phyloP scores from a whole-genome alignment of 192 early-diverging fungal genomes.

The Anaeromyces robustus region DNA sequence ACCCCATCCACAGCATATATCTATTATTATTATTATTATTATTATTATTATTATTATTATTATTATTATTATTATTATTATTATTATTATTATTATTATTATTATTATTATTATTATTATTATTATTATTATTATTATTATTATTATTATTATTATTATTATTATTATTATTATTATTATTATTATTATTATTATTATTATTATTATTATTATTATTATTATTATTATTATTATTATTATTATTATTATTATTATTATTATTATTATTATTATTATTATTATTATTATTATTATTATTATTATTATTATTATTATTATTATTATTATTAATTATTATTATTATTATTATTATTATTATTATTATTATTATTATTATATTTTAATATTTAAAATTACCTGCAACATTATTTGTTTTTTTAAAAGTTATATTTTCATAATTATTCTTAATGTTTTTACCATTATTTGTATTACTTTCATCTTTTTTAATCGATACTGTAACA shows the following conservation, averaged over 20 bases:
- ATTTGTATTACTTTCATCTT: conserved; percentile 2
- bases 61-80: conserved; percentile 2
- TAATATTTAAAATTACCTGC: not conserved
- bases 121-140: not conserved
- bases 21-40: conserved; percentile 6
- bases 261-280: too few relatives aligned
- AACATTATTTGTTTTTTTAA: not conserved
- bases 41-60: too few relatives aligned
- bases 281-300: too few relatives aligned
- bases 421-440: not conserved
- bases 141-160: not conserved
- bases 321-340: conserved; percentile 7
- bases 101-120: not conserved
- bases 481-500: conserved; percentile 11
- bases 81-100: not conserved
- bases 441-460: conserved; percentile 4
- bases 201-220: conserved; percentile 1
- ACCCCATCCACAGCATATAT: conserved; percentile 29
- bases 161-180: not conserved
- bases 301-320: too few relatives aligned
- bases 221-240: not conserved
- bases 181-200: not conserved
- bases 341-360: conserved; percentile 1
- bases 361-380: not conserved
- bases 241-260: too few relatives aligned